Evolutionary conservation across 1,139 yeast species (phyloP), one percentile per base, ranked within the genome.

Genomic region (Yamadazyma diospyri): DNA sequence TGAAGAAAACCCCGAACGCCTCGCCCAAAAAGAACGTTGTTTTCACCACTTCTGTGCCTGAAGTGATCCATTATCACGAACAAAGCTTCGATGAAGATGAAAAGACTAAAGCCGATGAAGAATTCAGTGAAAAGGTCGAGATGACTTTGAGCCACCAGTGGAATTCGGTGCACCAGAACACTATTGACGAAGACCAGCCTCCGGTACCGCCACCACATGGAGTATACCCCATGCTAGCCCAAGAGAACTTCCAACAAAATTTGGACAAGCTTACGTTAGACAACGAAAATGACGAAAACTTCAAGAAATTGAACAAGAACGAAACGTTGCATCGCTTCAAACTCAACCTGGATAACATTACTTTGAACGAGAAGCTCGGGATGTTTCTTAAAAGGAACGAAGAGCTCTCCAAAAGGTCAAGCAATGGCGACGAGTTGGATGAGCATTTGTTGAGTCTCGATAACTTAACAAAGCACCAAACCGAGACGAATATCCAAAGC

Each of bases 11-110:
- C 3, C 48, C 59, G 1, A 43, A 44, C 5, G 39, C 47, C 10
- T 63, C 71, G 1, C 72, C 72, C 4, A 61, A 59, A 37, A 67
- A 66, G 39, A 57, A 50, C 28, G 73, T 67, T 7, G 73, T 59
- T 2, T 67, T 68, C 37, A 57, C 61, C 6, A 44, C 42, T 35
- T 41, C 57, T 4, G 50, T 46, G 11, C 70, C 70, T 4, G 58
- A 64, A 41, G 48, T 67, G 14, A 69, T 64, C 40, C 68, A 54
- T 33, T 68, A 65, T 39, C 33, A 24, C 19, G 38, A 42, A 5
- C 29, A 35, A 17, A 29, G 30, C 9, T 24, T 19, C 25, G 21
- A 23, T 16, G 21, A 16, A 3, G 30, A 31, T 12, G 24, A 25
- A n/a, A n/a, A n/a, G n/a, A n/a, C n/a, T n/a, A 15, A 29, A 12